Evolutionary conservation across 345 rosid species (phyloP).

Genomic region (Lumnitzera racemosa): DNA sequence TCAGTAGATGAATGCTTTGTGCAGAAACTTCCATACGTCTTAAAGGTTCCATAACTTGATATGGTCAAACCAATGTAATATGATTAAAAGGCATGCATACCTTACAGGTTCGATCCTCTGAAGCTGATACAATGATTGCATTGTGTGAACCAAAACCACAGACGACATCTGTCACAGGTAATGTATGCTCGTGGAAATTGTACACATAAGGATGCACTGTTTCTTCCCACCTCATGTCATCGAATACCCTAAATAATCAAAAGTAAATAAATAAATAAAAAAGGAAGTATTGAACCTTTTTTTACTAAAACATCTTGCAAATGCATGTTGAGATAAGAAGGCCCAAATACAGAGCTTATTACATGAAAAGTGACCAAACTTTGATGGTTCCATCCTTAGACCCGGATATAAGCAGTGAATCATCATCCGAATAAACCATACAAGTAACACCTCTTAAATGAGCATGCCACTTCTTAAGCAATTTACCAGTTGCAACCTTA

Average conservation of each 20-base stretch:
- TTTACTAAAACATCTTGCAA: neutral
- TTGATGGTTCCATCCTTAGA: conserved; percentile 69
- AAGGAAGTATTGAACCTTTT: neutral
- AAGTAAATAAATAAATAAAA: neutral
- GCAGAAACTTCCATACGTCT: neutral
- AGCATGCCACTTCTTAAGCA: conserved; percentile 78
- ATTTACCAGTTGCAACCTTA: conserved; percentile 68
- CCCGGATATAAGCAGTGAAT: conserved; percentile 71
- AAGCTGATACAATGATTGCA: conserved; percentile 71
- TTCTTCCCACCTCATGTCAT: conserved; percentile 44
- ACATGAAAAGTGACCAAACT: conserved; percentile 84
- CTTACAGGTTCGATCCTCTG: conserved; percentile 85
- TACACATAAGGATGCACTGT: conserved; percentile 48
- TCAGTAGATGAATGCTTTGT: neutral
- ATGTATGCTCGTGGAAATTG: conserved; percentile 48
- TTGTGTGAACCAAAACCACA: conserved; percentile 62
- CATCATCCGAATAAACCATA: conserved; percentile 67
- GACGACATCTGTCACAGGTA: conserved; percentile 56
- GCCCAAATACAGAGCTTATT: conserved; percentile 1
- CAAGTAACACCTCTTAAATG: conserved; percentile 70
- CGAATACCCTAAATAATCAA: conserved; percentile 50
- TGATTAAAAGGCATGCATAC: conserved; percentile 12
- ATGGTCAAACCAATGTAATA: no score
- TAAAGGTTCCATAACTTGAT: no score
- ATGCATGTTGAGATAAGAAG: conserved; percentile 1